These are phyloP conservation scores for Stagonosporopsis chrysanthemi DNA, from an alignment of 2,329 filamentous ascomycete species.

Conservation along the genomic window DNA sequence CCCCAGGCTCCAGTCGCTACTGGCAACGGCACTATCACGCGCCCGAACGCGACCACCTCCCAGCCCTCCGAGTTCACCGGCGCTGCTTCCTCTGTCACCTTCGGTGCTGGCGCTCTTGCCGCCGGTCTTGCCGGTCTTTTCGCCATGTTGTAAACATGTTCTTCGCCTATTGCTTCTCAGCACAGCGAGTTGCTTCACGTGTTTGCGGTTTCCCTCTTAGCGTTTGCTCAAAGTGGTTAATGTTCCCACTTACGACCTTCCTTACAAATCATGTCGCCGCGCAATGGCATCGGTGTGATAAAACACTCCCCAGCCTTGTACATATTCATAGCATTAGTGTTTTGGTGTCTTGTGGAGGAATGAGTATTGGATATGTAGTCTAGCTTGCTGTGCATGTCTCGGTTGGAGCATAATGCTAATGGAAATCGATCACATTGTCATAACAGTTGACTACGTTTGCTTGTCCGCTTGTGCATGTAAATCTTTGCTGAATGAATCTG, in stretches of 20 bases:
- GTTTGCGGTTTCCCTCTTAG: conserved; percentile 4
- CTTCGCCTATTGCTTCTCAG: conserved; percentile 1
- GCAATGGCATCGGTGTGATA: conserved; percentile 21
- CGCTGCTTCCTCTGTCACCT: conserved; percentile 34
- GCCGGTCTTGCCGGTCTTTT: conserved; percentile 41
- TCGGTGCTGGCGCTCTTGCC: conserved; percentile 35
- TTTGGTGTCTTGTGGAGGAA: conserved; percentile 2
- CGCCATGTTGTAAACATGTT: conserved; percentile 38
- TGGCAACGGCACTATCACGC: conserved; percentile 15
- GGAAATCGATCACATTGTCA: conserved; percentile 1
- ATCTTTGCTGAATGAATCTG: no score
- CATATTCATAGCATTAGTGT: conserved; percentile 19
- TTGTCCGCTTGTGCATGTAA: not conserved
- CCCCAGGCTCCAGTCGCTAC: conserved; percentile 31
- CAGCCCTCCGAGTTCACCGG: conserved; percentile 40
- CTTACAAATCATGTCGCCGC: conserved; percentile 19
- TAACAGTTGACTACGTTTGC: not conserved
- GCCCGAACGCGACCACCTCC: conserved; percentile 18
- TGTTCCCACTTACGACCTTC: conserved; percentile 22
- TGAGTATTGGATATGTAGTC: not conserved
- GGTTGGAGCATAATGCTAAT: conserved; percentile 14
- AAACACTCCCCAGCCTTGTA: conserved; percentile 24
- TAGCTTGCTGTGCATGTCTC: conserved; percentile 12
- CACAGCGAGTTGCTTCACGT: conserved; percentile 10
- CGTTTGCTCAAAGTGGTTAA: conserved; percentile 16